Percentiles rank a stretch among this genome's conserved stretches.
These are phyloP conservation scores for Leccinum longicurvipes DNA, from an alignment of 768 basidiomycete genomes.

Conservation along the genomic window DNA sequence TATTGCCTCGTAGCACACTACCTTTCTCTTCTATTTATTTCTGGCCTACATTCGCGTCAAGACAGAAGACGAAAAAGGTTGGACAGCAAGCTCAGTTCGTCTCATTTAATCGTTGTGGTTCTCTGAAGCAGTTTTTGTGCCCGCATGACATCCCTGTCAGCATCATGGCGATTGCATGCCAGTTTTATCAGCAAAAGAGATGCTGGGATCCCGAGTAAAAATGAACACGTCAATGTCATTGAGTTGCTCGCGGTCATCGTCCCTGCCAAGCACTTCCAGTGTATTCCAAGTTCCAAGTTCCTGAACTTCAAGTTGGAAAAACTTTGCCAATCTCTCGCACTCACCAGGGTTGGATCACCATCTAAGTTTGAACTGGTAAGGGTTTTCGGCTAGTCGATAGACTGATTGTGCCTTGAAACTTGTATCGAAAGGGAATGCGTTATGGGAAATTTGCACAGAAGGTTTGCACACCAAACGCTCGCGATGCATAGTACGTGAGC, in stretches of 20 bases:
- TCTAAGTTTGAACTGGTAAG: background rate
- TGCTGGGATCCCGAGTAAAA: background rate
- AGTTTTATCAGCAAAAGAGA: slow-evolving; percentile 8
- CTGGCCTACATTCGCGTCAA: slow-evolving; percentile 16
- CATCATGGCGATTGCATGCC: slow-evolving; percentile 15
- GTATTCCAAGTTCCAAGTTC: background rate
- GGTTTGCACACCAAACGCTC: background rate
- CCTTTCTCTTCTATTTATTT: slow-evolving; percentile 1
- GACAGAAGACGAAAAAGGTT: slow-evolving; percentile 5
- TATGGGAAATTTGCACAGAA: background rate
- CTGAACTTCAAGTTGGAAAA: background rate
- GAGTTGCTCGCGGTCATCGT: background rate
- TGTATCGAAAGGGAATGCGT: background rate
- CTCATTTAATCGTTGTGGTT: background rate
- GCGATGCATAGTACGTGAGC: background rate
- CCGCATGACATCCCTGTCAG: slow-evolving; percentile 22
- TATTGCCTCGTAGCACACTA: slow-evolving; percentile 10
- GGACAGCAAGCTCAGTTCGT: background rate
- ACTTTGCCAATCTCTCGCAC: background rate
- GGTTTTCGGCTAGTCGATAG: background rate
- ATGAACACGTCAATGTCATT: background rate
- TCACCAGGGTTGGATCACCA: background rate
- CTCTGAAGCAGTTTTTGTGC: slow-evolving; percentile 17
- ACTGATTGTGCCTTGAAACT: background rate
- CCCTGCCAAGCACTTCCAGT: background rate